Percentiles rank a stretch among this genome's conserved stretches.
phyloP scores from a whole-genome alignment of 352 stramenopile genomes.

The Pythium graminicola region DNA sequence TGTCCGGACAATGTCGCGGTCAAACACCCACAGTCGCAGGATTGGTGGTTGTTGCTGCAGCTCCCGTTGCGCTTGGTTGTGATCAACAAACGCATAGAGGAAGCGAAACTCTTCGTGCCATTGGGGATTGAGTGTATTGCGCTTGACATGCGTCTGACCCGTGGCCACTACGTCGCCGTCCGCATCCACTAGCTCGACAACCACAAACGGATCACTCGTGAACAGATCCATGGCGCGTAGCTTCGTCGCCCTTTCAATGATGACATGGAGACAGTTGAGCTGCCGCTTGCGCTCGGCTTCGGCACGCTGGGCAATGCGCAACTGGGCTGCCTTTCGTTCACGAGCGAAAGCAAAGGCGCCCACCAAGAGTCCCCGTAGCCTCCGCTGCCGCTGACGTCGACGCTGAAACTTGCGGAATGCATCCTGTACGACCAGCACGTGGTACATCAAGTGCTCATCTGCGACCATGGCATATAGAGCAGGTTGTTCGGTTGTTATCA shows the following conservation, averaged over 20 bases:
- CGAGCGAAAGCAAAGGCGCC: slow-evolving; percentile 24
- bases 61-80: slow-evolving; percentile 8
- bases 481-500: slow-evolving; percentile 21
- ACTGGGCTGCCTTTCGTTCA: slow-evolving; percentile 24
- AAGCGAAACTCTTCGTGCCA: slow-evolving; percentile 76
- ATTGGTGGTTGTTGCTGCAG: background rate
- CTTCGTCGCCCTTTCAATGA: slow-evolving; percentile 41
- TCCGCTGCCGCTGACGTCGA: slow-evolving; percentile 20
- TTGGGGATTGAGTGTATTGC: slow-evolving; percentile 46
- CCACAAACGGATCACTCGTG: slow-evolving; percentile 60
- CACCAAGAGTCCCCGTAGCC: slow-evolving; percentile 29
- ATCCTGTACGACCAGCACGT: slow-evolving; percentile 65
- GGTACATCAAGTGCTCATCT: slow-evolving; percentile 50
- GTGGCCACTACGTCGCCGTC: slow-evolving; percentile 28
- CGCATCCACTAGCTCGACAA: slow-evolving; percentile 25
- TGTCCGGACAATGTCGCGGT: slow-evolving; percentile 34
- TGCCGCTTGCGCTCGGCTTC: slow-evolving; percentile 25
- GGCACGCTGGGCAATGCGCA: slow-evolving; percentile 19
- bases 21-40: slow-evolving; percentile 24
- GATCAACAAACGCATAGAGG: slow-evolving; percentile 34
- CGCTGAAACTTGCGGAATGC: slow-evolving; percentile 35
- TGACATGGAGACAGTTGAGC: slow-evolving; percentile 57
- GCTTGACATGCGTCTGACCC: slow-evolving; percentile 42
- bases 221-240: slow-evolving; percentile 48
- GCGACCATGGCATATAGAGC: slow-evolving; percentile 47